Percentiles rank a stretch among this genome's conserved stretches.
phyloP scores from a whole-genome alignment of 2,329 filamentous ascomycete genomes.

The Aspergillus hiratsukae region DNA sequence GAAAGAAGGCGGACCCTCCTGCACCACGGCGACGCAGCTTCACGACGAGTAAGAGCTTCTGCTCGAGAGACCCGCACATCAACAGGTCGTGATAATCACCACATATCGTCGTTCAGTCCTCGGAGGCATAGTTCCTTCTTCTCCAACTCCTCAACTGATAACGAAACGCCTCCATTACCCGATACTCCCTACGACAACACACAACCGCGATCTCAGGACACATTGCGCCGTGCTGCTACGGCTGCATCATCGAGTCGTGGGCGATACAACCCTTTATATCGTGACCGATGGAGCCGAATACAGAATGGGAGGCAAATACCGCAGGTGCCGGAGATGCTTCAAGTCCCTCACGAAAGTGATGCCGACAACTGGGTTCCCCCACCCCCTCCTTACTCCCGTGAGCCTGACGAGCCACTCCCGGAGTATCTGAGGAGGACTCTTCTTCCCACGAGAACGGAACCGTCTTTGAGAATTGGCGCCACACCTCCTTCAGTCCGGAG shows the following conservation, averaged over 20 bases:
- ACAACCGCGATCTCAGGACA: slow-evolving; percentile 65
- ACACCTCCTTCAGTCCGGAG: slow-evolving; percentile 13
- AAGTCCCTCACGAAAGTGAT: slow-evolving; percentile 80
- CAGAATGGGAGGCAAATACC: slow-evolving; percentile 26
- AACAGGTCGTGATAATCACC: slow-evolving; percentile 11
- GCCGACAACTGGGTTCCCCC: slow-evolving; percentile 86
- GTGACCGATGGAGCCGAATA: slow-evolving; percentile 35
- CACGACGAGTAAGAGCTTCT: slow-evolving; percentile 20
- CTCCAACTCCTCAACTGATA: slow-evolving; percentile 21
- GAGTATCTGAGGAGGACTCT: slow-evolving; percentile 32
- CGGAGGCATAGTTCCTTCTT: slow-evolving; percentile 26
- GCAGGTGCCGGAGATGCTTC: slow-evolving; percentile 26
- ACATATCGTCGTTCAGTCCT: slow-evolving; percentile 10
- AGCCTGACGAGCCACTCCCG: slow-evolving; percentile 35
- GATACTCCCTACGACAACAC: slow-evolving; percentile 71
- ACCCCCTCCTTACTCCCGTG: slow-evolving; percentile 65
- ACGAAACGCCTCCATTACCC: slow-evolving; percentile 52
- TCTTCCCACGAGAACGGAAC: slow-evolving; percentile 24
- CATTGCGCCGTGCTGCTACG: slow-evolving; percentile 65
- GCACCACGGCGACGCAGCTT: slow-evolving; percentile 48
- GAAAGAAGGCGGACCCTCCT: slow-evolving; percentile 70
- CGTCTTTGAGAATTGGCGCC: slow-evolving; percentile 9
- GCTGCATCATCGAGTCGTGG: slow-evolving; percentile 71
- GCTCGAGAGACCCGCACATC: slow-evolving; percentile 22
- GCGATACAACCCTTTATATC: slow-evolving; percentile 54